Base-by-base conservation (phyloP, 2,329 filamentous ascomycete genomes). In the Canariomyces notabilis region DNA sequence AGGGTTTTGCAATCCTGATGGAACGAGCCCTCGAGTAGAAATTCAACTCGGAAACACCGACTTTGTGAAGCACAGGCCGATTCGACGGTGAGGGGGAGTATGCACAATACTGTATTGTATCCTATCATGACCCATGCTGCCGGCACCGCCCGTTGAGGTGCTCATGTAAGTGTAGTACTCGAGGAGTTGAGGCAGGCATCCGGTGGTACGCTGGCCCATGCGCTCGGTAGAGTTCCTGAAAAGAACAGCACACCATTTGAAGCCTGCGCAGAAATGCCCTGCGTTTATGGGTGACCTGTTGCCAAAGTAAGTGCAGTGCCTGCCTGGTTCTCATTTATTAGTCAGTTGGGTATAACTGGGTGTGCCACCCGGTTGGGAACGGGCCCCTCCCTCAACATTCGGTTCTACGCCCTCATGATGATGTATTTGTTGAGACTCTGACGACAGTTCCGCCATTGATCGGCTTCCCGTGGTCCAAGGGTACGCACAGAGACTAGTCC, bases 261-360 rank as follows among this genome's bases (percentile, higher is more conserved):
- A n/a, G 26, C 23, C 20, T 33, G 14, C 35, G 41, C 37, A 23
- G 37, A 6, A 38, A 22, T 46, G 42, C 37, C 41, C 44, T 38
- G 37, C 45, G 26, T 26, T 41, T 29, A 36, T 46, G 35, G 48
- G 52, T 49, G 50, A 55, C 52, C 44, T 53, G 16, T 38, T 37
- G 37, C 38, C 44, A 12, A 53, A 49, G 52, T 49, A 51, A n/a
- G n/a, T n/a, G n/a, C n/a, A n/a, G n/a, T n/a, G n/a, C n/a, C n/a
- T n/a, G n/a, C 52, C 50, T 51, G 42, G 50, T 51, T 50, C 46
- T 18, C 41, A 51, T 53, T 53, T 47, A 50, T 53, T 44, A 49
- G 43, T 55, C 22, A n/a, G n/a, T n/a, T n/a, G n/a, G n/a, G n/a
- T 55, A 55, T 53, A 55, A 49, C 52, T 47, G 45, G 48, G 52